Percentiles rank a stretch among this genome's conserved stretches.
phyloP scores from a whole-genome alignment of 2,329 filamentous ascomycete genomes.

The Dothistroma pini region DNA sequence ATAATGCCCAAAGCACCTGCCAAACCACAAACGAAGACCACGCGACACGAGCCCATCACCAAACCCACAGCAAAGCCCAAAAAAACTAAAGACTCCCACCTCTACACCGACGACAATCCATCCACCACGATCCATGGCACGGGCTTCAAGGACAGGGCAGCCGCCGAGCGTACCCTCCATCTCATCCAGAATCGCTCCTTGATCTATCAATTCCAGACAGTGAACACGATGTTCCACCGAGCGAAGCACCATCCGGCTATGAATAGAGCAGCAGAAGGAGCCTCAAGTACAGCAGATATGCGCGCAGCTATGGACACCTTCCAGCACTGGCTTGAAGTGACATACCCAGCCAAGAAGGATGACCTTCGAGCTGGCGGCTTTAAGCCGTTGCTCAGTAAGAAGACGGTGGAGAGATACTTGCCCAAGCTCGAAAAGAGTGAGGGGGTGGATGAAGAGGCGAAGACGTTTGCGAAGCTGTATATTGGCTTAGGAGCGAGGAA shows the following conservation, averaged over 20 bases:
- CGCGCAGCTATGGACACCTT: slow-evolving; percentile 29
- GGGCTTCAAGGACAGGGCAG: slow-evolving; percentile 32
- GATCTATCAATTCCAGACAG: slow-evolving; percentile 34
- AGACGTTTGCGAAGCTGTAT: slow-evolving; percentile 28
- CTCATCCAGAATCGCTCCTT: slow-evolving; percentile 31
- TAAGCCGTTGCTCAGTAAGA: slow-evolving; percentile 32
- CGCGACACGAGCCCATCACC: slow-evolving; percentile 11
- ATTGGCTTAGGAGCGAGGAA: slow-evolving; percentile 26
- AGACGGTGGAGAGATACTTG: slow-evolving; percentile 20
- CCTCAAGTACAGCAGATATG: slow-evolving; percentile 23
- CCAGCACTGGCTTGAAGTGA: slow-evolving; percentile 29
- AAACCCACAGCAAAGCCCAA: slow-evolving; percentile 11
- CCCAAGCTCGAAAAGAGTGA: slow-evolving; percentile 19
- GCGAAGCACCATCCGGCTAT: slow-evolving; percentile 30
- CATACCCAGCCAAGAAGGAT: slow-evolving; percentile 27
- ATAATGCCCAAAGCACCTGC: slow-evolving; percentile 18
- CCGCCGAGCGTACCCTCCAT: slow-evolving; percentile 27
- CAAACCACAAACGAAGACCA: slow-evolving; percentile 6
- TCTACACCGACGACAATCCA: slow-evolving; percentile 36
- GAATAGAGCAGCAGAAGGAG: slow-evolving; percentile 23
- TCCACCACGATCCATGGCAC: slow-evolving; percentile 34
- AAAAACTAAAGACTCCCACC: slow-evolving; percentile 30
- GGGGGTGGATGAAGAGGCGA: slow-evolving; percentile 14
- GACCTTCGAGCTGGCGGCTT: slow-evolving; percentile 27
- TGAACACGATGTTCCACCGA: slow-evolving; percentile 33